These are phyloP conservation scores for Coemansia sp. DNA, from an alignment of 192 early-diverging fungal genomes.

Conservation along the genomic window DNA sequence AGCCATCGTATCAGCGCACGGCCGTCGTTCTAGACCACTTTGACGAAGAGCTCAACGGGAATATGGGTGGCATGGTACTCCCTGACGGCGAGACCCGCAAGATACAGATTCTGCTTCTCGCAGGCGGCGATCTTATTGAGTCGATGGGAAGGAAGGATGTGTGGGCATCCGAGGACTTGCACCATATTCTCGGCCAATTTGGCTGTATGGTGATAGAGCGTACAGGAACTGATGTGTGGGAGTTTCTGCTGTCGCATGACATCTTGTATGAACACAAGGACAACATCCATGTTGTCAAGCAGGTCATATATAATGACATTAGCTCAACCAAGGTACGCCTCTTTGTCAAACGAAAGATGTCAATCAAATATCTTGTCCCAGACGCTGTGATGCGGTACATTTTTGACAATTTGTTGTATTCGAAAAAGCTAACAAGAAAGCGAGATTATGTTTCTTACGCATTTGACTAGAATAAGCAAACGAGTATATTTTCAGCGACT, in stretches of 20 bases:
- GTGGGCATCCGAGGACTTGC: slow-evolving; percentile 83
- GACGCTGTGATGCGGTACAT: slow-evolving; percentile 93
- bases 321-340: slow-evolving; percentile 94
- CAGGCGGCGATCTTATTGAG: slow-evolving; percentile 95
- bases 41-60: slow-evolving; percentile 80
- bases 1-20: slow-evolving; percentile 78
- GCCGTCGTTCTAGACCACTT: slow-evolving; percentile 94
- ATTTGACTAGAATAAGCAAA: slow-evolving; percentile 38
- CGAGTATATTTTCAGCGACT: no score
- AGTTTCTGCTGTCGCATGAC: slow-evolving; percentile 88
- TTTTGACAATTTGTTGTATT: slow-evolving; percentile 73
- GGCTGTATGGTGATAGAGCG: slow-evolving; percentile 96
- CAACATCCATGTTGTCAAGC: slow-evolving; percentile 92
- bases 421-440: slow-evolving; percentile 55
- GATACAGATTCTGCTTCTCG: slow-evolving; percentile 88
- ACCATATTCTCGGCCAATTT: slow-evolving; percentile 86
- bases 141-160: slow-evolving; percentile 90
- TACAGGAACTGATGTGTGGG: slow-evolving; percentile 90
- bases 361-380: slow-evolving; percentile 91
- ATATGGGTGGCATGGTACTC: slow-evolving; percentile 64
- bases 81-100: slow-evolving; percentile 51
- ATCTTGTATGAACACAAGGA: slow-evolving; percentile 84
- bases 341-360: slow-evolving; percentile 92
- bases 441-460: slow-evolving; percentile 55
- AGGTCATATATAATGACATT: slow-evolving; percentile 97